Percentiles rank a stretch among this genome's conserved stretches.
phyloP scores from a whole-genome alignment of 2,329 filamentous ascomycete genomes.

The Chaetomium strumarium region DNA sequence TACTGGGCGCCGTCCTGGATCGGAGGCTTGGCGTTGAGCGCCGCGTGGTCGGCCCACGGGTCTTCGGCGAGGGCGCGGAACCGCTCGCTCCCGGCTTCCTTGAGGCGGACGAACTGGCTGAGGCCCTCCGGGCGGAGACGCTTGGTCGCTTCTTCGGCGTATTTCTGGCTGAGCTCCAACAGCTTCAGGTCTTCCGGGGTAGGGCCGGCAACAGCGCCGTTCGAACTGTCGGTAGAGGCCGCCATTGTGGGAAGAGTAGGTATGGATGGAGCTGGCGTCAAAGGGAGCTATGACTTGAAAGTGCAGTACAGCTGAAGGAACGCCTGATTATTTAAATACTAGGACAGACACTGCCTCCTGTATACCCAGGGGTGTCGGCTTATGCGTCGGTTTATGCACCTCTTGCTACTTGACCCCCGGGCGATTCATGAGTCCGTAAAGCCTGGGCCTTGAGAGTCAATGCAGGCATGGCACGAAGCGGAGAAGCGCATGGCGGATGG shows the following conservation, averaged over 20 bases:
- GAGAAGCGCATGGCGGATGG: no score
- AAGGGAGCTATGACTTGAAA: no score
- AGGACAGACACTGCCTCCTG: not conserved
- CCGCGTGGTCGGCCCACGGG: slow-evolving; percentile 32
- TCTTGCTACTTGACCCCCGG: not conserved
- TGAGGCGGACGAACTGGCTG: slow-evolving; percentile 31
- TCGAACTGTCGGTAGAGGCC: not conserved
- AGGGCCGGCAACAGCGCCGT: not conserved
- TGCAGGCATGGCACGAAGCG: no score
- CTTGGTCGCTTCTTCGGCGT: slow-evolving; percentile 32
- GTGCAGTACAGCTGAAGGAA: no score
- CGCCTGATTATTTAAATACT: no score
- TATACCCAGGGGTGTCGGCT: no score
- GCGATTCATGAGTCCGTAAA: not conserved
- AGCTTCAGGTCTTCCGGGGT: slow-evolving; percentile 17
- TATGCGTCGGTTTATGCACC: not conserved
- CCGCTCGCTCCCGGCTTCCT: slow-evolving; percentile 18
- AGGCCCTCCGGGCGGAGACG: slow-evolving; percentile 30
- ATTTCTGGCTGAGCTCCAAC: slow-evolving; percentile 27
- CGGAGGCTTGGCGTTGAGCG: slow-evolving; percentile 25
- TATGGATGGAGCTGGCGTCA: not conserved
- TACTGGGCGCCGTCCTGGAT: slow-evolving; percentile 27
- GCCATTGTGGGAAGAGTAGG: not conserved
- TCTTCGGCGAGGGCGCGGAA: slow-evolving; percentile 28
- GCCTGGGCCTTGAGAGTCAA: no score